Evolutionary conservation across 2,329 filamentous ascomycete genomes (phyloP), one percentile per base, ranked within the genome.

Genomic region (Aphanoascus verrucosus): DNA sequence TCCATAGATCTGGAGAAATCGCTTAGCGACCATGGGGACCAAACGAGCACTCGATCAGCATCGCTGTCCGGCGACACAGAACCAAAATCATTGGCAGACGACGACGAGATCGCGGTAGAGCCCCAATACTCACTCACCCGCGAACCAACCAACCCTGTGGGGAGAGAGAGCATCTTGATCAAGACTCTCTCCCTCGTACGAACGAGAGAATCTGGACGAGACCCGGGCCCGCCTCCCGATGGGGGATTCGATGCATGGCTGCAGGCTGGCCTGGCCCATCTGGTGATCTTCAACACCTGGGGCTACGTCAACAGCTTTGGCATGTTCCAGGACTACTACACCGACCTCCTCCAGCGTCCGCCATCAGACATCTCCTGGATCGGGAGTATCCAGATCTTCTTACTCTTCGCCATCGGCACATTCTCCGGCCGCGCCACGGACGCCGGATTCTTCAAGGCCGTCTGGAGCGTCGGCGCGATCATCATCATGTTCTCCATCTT

Each of bases 231-330:
- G 11, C 68, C 71, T 9, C 70, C 71, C 4, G 71, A 81, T 53
- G 78, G 78, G 6, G 79, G 79, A 1, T 60, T 74, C 28, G 62
- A 67, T 32, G 79, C 79, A n/a, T 81, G 78, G 78, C 65, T 72
- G 0, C 79, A 81, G 60, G 77, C 77, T 2, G 68, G 72, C 1
- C 68, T 78, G 9, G 73, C 68, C 1, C 78, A 78, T 59, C 65
- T 77, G 46, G 69, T 80, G 44, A 77, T 78, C 59, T 77, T 81
- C 63, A 80, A 76, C 58, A 78, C 78, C 1, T 82, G 79, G 73
- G 70, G 71, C 3, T 76, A 74, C 55, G 71, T 77, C 60, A 75
- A 73, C 43, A 74, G 74, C n/a, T 81, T 79, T 56, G 78, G 78
- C 2, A 72, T 76, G 2, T 81, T 78, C 53, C 77, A 81, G 56